Percentiles rank a stretch among this genome's conserved stretches.
These are phyloP conservation scores for Geranomyces variabilis DNA, from an alignment of 192 early-diverging fungal genomes.

Conservation along the genomic window DNA sequence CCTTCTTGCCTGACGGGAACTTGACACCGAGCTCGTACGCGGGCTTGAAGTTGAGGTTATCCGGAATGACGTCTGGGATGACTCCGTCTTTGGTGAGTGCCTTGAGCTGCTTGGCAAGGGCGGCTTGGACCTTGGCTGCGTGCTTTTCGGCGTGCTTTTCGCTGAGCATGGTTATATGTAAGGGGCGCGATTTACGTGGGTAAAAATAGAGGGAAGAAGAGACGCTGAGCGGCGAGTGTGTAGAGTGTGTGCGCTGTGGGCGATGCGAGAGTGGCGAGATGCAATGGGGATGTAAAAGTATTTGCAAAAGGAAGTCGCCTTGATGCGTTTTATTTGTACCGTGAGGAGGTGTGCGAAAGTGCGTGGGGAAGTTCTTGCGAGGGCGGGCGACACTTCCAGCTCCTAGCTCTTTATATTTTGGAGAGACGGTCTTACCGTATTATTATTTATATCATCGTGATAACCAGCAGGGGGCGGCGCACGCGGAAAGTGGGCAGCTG, in stretches of 20 bases:
- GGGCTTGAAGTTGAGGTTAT: slow-evolving; percentile 28
- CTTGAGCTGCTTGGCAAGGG: slow-evolving; percentile 25
- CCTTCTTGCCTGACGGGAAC: slow-evolving; percentile 29
- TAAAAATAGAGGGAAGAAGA: neutral
- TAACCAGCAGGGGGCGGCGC: too few relatives aligned
- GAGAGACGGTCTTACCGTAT: too few relatives aligned
- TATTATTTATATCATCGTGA: too few relatives aligned
- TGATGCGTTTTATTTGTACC: too few relatives aligned
- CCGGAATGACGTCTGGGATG: slow-evolving; percentile 31
- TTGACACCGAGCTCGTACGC: slow-evolving; percentile 30
- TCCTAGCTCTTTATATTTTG: too few relatives aligned
- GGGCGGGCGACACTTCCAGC: too few relatives aligned
- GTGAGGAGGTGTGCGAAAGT: too few relatives aligned
- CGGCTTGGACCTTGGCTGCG: slow-evolving; percentile 14
- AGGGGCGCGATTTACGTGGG: too few relatives aligned
- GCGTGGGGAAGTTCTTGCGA: too few relatives aligned
- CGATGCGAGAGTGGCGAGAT: neutral
- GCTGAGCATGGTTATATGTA: neutral
- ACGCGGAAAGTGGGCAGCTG: too few relatives aligned
- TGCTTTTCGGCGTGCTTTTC: slow-evolving; percentile 23
- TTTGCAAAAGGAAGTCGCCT: too few relatives aligned
- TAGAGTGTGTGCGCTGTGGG: neutral
- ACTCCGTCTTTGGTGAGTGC: slow-evolving; percentile 19
- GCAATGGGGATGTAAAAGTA: too few relatives aligned
- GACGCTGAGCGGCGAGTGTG: neutral